Evolutionary conservation across 2,329 filamentous ascomycete species (phyloP).

Genomic region (Didymella sp.): DNA sequence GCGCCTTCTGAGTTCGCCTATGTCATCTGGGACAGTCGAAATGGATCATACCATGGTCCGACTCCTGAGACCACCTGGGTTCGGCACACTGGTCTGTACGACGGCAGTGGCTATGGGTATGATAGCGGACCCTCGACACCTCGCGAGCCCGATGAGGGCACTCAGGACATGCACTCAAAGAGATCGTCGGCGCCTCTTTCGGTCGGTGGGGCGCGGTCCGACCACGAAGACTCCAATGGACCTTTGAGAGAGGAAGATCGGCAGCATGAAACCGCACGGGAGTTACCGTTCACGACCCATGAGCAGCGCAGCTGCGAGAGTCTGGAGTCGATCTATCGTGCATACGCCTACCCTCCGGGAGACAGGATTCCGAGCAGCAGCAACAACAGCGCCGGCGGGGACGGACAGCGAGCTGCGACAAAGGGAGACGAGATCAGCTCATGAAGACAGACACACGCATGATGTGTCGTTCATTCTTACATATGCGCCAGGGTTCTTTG

Average conservation of each 20-base stretch:
- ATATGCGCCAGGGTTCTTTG: background rate
- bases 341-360: background rate
- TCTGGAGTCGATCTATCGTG: conserved; percentile 7
- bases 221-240: background rate
- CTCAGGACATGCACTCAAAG: background rate
- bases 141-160: conserved; percentile 9
- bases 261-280: background rate
- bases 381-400: background rate
- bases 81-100: conserved; percentile 30
- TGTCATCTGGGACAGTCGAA: conserved; percentile 14
- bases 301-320: background rate
- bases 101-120: conserved; percentile 36
- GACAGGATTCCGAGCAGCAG: background rate
- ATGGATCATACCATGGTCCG: background rate
- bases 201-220: background rate
- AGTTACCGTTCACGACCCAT: background rate
- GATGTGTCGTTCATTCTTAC: conserved; percentile 10
- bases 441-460: background rate
- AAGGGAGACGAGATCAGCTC: conserved; percentile 1
- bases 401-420: background rate
- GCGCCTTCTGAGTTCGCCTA: conserved; percentile 8
- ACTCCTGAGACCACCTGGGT: conserved; percentile 21
- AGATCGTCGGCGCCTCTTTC: background rate
- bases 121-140: conserved; percentile 10
- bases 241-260: background rate